These are phyloP conservation scores for Lepidium campestre DNA, from an alignment of 441 rosid species.

Conservation along the genomic window DNA sequence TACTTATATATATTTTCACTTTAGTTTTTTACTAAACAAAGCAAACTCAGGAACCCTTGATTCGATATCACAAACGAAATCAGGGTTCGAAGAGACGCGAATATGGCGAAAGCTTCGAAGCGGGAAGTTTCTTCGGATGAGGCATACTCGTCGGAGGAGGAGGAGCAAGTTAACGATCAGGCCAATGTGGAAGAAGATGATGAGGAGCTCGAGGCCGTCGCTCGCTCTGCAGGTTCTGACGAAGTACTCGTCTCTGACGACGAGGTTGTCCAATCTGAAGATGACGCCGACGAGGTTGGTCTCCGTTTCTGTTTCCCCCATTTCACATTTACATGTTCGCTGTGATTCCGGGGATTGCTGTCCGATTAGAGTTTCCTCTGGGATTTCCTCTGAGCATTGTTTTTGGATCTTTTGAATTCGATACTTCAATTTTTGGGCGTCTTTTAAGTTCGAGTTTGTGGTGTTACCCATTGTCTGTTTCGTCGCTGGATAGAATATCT, in stretches of 20 bases:
- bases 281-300: conserved; percentile 44
- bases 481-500: background rate
- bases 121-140: conserved; percentile 64
- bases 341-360: background rate
- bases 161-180: conserved; percentile 58
- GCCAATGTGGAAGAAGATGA: conserved; percentile 77
- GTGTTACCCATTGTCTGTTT: background rate
- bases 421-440: background rate
- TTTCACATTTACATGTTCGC: background rate
- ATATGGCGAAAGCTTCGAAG: conserved; percentile 66
- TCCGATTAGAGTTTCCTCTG: conserved; percentile 5
- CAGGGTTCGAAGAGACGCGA: conserved; percentile 11
- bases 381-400: background rate
- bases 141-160: conserved; percentile 28
- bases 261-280: conserved; percentile 20
- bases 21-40: background rate
- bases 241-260: conserved; percentile 32
- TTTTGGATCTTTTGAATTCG: background rate
- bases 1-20: background rate
- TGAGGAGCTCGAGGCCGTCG: conserved; percentile 94
- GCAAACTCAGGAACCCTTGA: conserved; percentile 35
- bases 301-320: background rate
- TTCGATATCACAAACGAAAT: conserved; percentile 25
- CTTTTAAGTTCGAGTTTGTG: background rate
- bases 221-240: conserved; percentile 62